Percentiles rank a stretch among this genome's conserved stretches.
These are phyloP conservation scores for Melastoma candidum DNA, from an alignment of 441 rosid genomes.

Conservation along the genomic window DNA sequence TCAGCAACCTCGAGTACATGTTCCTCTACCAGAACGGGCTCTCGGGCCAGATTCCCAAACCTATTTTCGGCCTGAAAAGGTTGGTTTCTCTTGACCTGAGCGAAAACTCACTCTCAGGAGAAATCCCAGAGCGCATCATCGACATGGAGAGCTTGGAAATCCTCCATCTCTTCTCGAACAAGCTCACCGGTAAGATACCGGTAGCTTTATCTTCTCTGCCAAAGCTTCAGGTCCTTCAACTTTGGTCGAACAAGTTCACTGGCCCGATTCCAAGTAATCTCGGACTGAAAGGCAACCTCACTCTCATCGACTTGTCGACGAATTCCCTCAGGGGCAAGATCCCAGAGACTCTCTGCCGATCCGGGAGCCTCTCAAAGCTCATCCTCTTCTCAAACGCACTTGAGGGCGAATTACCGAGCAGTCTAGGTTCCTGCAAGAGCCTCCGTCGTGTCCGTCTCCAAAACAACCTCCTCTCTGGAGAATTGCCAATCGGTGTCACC, in stretches of 20 bases:
- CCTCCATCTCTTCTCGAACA: slow-evolving; percentile 83
- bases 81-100: slow-evolving; percentile 74
- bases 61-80: slow-evolving; percentile 40
- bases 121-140: slow-evolving; percentile 45
- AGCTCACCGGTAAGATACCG: slow-evolving; percentile 56
- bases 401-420: slow-evolving; percentile 41
- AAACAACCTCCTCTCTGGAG: slow-evolving; percentile 49
- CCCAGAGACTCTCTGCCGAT: slow-evolving; percentile 54
- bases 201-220: slow-evolving; percentile 45
- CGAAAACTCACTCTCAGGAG: slow-evolving; percentile 61
- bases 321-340: slow-evolving; percentile 60
- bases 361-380: slow-evolving; percentile 63
- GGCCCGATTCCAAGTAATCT: slow-evolving; percentile 58
- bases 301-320: slow-evolving; percentile 69
- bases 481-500: slow-evolving; percentile 39
- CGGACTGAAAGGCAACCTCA: slow-evolving; percentile 57
- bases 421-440: slow-evolving; percentile 44
- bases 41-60: slow-evolving; percentile 41
- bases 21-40: slow-evolving; percentile 81
- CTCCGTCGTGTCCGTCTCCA: slow-evolving; percentile 69
- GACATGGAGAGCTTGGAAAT: slow-evolving; percentile 55
- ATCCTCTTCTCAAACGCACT: slow-evolving; percentile 72
- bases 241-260: slow-evolving; percentile 67
- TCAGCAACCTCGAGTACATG: slow-evolving; percentile 44
- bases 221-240: slow-evolving; percentile 71